phyloP scores from a whole-genome alignment of 129 eudicot genomes.

The Sambucus nigra region DNA sequence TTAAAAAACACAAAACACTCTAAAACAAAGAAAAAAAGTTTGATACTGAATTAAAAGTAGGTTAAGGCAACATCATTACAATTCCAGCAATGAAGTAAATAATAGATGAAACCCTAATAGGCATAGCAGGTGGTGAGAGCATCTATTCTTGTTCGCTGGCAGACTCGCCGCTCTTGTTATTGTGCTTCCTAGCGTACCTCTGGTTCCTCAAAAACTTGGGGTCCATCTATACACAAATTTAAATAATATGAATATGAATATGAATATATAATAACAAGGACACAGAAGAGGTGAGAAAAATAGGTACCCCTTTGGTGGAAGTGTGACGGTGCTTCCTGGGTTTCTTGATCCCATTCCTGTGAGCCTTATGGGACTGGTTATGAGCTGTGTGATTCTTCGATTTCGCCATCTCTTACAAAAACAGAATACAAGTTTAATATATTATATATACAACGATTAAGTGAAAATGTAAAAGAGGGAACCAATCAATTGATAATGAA shows the following conservation, averaged over 20 bases:
- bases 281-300: not conserved
- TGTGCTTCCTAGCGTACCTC: slow-evolving; percentile 99
- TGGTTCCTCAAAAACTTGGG: slow-evolving; percentile 98
- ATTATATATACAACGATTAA: too few species aligned
- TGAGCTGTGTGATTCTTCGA: slow-evolving; percentile 76
- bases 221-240: slow-evolving; percentile 53
- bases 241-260: not conserved
- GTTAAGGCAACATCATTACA: too few species aligned
- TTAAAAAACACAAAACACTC: not conserved
- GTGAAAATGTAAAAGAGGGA: too few species aligned
- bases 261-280: not conserved
- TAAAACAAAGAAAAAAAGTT: not conserved
- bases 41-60: not conserved
- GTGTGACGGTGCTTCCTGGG: slow-evolving; percentile 72
- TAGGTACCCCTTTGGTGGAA: slow-evolving; percentile 77
- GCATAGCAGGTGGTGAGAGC: not conserved
- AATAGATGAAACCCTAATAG: not conserved
- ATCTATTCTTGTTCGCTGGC: slow-evolving; percentile 55
- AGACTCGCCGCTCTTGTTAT: slow-evolving; percentile 51
- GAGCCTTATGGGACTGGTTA: slow-evolving; percentile 80
- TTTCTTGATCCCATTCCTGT: slow-evolving; percentile 86
- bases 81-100: too few species aligned
- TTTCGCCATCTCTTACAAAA: slow-evolving; percentile 25
- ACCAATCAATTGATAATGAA: too few species aligned
- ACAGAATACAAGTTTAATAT: too few species aligned